Evolutionary conservation across 148 eudicot species (phyloP), one percentile per base, ranked within the genome.

Genomic region (Cornus kousa): DNA sequence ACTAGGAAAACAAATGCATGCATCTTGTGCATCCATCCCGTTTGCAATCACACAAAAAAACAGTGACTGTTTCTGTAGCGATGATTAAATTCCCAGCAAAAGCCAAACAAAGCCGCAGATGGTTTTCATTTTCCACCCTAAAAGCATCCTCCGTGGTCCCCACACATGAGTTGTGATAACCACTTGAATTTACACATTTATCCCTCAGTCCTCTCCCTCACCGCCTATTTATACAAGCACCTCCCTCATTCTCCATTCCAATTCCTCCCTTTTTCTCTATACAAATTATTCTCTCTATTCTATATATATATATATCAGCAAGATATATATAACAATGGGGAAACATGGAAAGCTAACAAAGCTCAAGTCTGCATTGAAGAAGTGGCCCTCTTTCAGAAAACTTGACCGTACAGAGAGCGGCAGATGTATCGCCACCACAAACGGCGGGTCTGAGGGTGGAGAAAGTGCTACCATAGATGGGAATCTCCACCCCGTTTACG

Each of bases 401-500:
- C 68, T 60, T 22, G 50, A 22, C 37, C 71, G 72, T 72, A 67
- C 65, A 16, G 13, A 55, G n/a, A 57, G 40, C 46, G n/a, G 13
- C 9, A 6, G 48, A 9, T 62, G 17, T 19, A 28, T 28, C 10
- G 23, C 19, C 16, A 23, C 57, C 5, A 9, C 37, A 12, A 6
- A 35, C 12, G 48, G 23, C 72, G 17, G 66, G n/a, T 2, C 76
- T 14, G 14, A 31, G 22, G 46, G 2, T 6, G 48, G 48, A 6
- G 48, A 9, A 6, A 7, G 48, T 35, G 3, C 37, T 4, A 35
- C 1, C 37, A 35, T 35, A 23, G 48, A 14, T 28, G 50, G 55
- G 1, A 46, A 77, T 5, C 83, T 87, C 20, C 87, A 69, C 43
- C 82, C 88, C 10, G 93, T 90, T 8, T 90, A 81, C 83, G 90